Evolutionary conservation across 257 asterid genomes (phyloP), one percentile per base, ranked within the genome.

Genomic region (Echites panduratus): DNA sequence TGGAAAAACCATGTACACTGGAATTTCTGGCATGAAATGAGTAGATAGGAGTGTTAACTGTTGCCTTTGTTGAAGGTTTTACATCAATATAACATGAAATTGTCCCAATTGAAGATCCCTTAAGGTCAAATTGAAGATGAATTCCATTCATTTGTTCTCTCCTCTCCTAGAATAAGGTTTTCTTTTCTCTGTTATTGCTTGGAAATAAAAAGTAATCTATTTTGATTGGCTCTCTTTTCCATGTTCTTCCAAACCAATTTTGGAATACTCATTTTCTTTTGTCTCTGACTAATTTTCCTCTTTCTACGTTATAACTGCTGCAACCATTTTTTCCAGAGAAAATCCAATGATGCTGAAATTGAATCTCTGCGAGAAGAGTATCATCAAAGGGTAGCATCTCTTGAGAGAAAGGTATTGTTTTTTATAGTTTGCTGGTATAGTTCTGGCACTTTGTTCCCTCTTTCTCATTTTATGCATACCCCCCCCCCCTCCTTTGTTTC

Each of bases 291-390:
- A 71, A 17, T 59, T 45, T 40, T 40, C 64, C 64, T 10, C 22
- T 17, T 70, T 41, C 43, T 72, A 22, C 53, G 27, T 66, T 22
- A 20, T 53, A 68, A 56, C 69, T 71, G 52, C 56, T 65, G 27
- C 17, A 38, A 49, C 27, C 13, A 27, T 32, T 77, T 87, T 83
- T 58, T 49, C n/a, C 88, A 95, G 99, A 80, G 86, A 76, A 90
- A 87, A 82, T 85, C 97, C 76, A 90, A 73, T 84, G 99, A 91
- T 63, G 93, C 89, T 81, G 98, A 87, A 84, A 72, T 81, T 81
- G 99, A 95, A 77, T 84, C 96, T 79, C 87, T 95, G 47, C 89
- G 99, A 26, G 98, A 95, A 82, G 99, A 95, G 85, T 92, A 88
- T 77, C 98, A 90, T 84, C 96, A 87, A 76, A 90, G 89, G 81